phyloP scores from a whole-genome alignment of 805 yeast species.

The Lipomyces sp. region DNA sequence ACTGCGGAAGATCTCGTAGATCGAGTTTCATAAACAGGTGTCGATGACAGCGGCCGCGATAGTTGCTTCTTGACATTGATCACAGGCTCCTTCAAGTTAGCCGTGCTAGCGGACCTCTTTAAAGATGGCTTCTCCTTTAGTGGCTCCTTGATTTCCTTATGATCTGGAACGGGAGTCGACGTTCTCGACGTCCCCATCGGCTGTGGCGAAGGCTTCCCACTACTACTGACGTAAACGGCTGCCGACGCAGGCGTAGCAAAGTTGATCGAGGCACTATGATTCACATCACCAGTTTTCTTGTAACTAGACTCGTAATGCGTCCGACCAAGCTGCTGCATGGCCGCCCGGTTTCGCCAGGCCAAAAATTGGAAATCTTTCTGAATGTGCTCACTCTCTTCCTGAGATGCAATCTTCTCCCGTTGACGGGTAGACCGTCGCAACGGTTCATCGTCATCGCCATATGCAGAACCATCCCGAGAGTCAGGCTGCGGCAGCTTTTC shows the following conservation, averaged over 20 bases:
- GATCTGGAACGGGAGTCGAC: conserved; percentile 10
- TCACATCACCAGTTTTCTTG: conserved; percentile 25
- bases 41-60: background rate
- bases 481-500: conserved; percentile 3
- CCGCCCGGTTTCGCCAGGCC: conserved; percentile 29
- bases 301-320: conserved; percentile 30
- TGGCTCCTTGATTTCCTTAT: background rate
- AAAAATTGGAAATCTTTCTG: conserved; percentile 19
- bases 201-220: conserved; percentile 12
- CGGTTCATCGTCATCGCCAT: conserved; percentile 23
- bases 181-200: conserved; percentile 2
- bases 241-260: conserved; percentile 27
- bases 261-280: conserved; percentile 4
- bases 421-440: conserved; percentile 31
- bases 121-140: background rate
- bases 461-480: conserved; percentile 8
- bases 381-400: conserved; percentile 14
- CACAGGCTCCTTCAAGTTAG: background rate
- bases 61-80: background rate
- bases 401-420: conserved; percentile 12
- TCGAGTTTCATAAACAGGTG: conserved; percentile 5
- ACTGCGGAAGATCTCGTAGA: conserved; percentile 3
- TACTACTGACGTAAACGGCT: conserved; percentile 8
- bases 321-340: conserved; percentile 21
- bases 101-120: conserved; percentile 2